Evolutionary conservation across 2,329 filamentous ascomycete genomes (phyloP).

Genomic region (Davidsoniella neocaledoniae): DNA sequence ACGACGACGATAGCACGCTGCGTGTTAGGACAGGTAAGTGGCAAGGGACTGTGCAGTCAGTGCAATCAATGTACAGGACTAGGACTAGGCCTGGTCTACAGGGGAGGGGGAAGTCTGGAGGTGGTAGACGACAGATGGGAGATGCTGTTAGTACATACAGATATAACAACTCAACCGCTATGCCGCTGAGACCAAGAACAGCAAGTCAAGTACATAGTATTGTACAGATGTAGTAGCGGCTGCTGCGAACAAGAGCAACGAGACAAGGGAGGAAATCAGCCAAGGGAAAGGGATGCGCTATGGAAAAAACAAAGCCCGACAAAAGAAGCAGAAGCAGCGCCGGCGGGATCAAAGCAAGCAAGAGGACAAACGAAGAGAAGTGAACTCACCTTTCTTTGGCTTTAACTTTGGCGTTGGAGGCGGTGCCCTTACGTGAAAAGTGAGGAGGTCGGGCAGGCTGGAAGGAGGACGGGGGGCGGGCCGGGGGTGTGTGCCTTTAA

Average conservation of each 20-base stretch:
- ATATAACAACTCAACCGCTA: background rate
- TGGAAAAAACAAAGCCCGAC: too few species aligned
- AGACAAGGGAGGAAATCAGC: background rate
- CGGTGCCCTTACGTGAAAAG: slow-evolving; percentile 9
- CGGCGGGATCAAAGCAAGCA: background rate
- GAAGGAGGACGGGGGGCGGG: slow-evolving; percentile 4
- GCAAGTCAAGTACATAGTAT: background rate
- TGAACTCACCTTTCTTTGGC: background rate
- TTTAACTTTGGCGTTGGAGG: background rate
- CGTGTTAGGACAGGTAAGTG: slow-evolving; percentile 1
- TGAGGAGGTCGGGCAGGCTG: slow-evolving; percentile 9
- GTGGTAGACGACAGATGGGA: background rate
- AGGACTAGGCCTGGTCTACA: background rate
- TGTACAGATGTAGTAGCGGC: too few species aligned
- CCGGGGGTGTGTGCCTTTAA: slow-evolving; percentile 3
- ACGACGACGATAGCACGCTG: background rate
- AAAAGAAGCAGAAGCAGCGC: background rate
- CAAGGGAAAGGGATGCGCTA: background rate
- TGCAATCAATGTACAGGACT: background rate
- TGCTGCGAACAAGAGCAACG: background rate
- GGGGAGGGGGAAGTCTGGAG: background rate
- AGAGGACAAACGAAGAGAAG: background rate
- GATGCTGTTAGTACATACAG: background rate
- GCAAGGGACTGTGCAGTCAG: background rate
- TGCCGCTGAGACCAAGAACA: slow-evolving; percentile 1